A percentile compares a stretch with the other conserved stretches of the same genome.
Evolutionary conservation across 2,329 filamentous ascomycete genomes (phyloP).

Genomic region (Colletotrichum salicis): DNA sequence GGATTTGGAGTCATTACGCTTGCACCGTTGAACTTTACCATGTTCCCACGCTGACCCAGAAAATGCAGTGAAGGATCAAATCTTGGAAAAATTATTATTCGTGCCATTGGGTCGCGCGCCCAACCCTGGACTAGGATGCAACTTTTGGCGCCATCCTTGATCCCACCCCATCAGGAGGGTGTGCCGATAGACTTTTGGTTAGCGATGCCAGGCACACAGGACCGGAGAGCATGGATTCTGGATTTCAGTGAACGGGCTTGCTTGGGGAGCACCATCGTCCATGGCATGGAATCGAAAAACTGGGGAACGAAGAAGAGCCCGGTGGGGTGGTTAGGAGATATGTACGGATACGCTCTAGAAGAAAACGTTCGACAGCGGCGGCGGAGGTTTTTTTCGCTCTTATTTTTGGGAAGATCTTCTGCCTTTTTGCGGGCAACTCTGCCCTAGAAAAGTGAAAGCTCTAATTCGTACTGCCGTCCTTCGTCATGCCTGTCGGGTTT

Average conservation of each 20-base stretch:
- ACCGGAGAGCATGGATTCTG: slow-evolving; percentile 22
- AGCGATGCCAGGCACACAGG: neutral
- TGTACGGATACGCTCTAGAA: neutral
- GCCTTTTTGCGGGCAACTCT: neutral
- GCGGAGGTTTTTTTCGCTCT: neutral
- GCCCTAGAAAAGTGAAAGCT: neutral
- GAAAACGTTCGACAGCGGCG: slow-evolving; percentile 2
- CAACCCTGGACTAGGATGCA: neutral
- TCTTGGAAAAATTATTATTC: slow-evolving; percentile 10
- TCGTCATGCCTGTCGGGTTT: slow-evolving; percentile 1
- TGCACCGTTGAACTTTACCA: slow-evolving; percentile 2
- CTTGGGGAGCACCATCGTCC: slow-evolving; percentile 1
- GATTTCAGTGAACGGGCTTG: slow-evolving; percentile 12
- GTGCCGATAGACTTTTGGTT: slow-evolving; percentile 7
- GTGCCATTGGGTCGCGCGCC: slow-evolving; percentile 15
- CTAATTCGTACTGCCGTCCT: neutral
- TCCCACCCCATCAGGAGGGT: neutral
- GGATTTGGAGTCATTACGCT: neutral
- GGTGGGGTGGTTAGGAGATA: neutral
- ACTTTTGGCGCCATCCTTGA: slow-evolving; percentile 2
- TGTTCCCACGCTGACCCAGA: neutral
- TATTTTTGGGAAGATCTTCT: slow-evolving; percentile 11
- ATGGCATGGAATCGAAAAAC: slow-evolving; percentile 28
- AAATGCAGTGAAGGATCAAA: neutral
- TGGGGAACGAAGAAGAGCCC: slow-evolving; percentile 7